These are phyloP conservation scores for Caloboletus inedulis DNA, from an alignment of 1,284 basidiomycete species.

Conservation along the genomic window DNA sequence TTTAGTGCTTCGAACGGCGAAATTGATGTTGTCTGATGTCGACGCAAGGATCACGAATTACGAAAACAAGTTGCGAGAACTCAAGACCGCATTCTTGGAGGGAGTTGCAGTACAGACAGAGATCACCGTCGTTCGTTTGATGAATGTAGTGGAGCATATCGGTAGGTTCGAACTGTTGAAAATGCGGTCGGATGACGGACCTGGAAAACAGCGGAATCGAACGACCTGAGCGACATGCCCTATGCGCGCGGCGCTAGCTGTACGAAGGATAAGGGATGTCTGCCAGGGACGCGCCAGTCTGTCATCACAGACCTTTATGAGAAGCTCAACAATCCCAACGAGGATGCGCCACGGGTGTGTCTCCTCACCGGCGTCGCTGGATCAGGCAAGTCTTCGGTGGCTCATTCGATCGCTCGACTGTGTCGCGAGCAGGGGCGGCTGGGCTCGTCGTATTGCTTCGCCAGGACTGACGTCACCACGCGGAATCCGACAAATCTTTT, in stretches of 20 bases:
- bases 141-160: not conserved
- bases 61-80: not conserved
- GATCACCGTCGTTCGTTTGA: conserved; percentile 1
- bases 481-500: conserved; percentile 10
- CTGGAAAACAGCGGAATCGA: not conserved
- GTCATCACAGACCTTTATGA: not conserved
- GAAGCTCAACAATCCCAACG: not conserved
- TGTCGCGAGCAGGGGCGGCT: conserved; percentile 2
- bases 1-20: conserved; percentile 4
- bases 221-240: conserved; percentile 1
- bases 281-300: conserved; percentile 4
- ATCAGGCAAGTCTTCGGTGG: conserved; percentile 3
- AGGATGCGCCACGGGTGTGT: not conserved
- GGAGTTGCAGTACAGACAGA: not conserved
- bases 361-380: conserved; percentile 6
- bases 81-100: not conserved
- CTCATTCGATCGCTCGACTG: conserved; percentile 5
- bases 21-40: not conserved
- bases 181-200: not conserved
- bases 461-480: not conserved
- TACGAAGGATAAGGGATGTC: conserved; percentile 2
- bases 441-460: conserved; percentile 11
- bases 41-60: conserved; percentile 1
- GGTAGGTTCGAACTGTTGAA: not conserved
- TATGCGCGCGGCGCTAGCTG: conserved; percentile 2